phyloP scores from a whole-genome alignment of 2,329 filamentous ascomycete species.

The Phaeosphaeriaceae sp. region DNA sequence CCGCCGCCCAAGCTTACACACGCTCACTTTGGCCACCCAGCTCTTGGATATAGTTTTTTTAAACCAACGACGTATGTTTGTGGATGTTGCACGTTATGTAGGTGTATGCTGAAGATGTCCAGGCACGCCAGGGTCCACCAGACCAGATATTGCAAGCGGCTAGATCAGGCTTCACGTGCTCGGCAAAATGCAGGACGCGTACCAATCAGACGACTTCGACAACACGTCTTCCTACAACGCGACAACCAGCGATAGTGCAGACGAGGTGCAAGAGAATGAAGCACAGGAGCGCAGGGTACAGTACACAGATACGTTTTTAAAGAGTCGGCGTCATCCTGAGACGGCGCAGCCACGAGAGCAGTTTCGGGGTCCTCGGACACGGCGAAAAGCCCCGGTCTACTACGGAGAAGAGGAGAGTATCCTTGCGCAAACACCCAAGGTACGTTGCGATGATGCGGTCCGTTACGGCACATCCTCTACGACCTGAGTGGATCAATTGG shows the following conservation, averaged over 20 bases:
- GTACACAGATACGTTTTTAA: neutral
- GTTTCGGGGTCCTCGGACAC: constrained; percentile 4
- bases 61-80: neutral
- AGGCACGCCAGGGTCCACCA: constrained; percentile 4
- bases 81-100: neutral
- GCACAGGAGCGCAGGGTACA: constrained; percentile 2
- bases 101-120: constrained; percentile 3
- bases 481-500: too few relatives aligned
- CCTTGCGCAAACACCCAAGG: neutral
- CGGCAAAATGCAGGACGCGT: constrained; percentile 28
- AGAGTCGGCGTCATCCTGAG: neutral
- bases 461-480: neutral
- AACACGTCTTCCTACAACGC: constrained; percentile 12
- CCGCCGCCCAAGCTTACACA: neutral
- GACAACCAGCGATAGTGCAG: constrained; percentile 3
- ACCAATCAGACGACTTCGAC: constrained; percentile 32
- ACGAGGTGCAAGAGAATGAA: constrained; percentile 9
- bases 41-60: constrained; percentile 4
- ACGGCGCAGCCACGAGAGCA: constrained; percentile 11
- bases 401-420: constrained; percentile 7
- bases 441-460: neutral
- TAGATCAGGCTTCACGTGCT: constrained; percentile 32
- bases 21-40: neutral
- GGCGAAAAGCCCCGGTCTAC: constrained; percentile 10
- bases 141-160: constrained; percentile 25